A percentile compares a stretch with the other conserved stretches of the same genome.
Conservation (phyloP, 257 asterid species). For the Lavandula angustifolia region DNA sequence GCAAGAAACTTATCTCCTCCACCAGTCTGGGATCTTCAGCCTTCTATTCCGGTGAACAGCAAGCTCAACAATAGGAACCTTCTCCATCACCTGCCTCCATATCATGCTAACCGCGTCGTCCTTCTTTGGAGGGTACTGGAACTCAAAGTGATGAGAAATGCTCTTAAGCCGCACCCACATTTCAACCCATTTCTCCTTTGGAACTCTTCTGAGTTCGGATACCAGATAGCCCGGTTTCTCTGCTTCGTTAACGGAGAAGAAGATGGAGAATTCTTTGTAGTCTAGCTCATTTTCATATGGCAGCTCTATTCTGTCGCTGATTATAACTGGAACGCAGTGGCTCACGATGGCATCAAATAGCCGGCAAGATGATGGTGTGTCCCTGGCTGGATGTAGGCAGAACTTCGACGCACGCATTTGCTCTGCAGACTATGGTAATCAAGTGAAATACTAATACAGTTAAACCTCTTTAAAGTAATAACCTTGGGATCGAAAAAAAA, state of each 20-base stretch:
- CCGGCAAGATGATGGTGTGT: conserved; percentile 93
- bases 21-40: conserved; percentile 91
- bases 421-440: conserved; percentile 52
- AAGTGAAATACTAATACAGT: conserved; percentile 17
- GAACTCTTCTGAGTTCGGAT: conserved; percentile 47
- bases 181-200: conserved; percentile 61
- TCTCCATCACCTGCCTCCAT: conserved; percentile 84
- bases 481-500: no score
- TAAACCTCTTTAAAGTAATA: no score
- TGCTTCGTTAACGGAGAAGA: conserved; percentile 70
- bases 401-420: conserved; percentile 83
- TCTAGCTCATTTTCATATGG: conserved; percentile 80
- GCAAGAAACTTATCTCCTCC: conserved; percentile 59
- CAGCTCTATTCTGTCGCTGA: conserved; percentile 80
- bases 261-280: conserved; percentile 75
- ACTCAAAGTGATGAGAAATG: conserved; percentile 78
- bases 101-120: conserved; percentile 88
- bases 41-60: conserved; percentile 72
- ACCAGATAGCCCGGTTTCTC: conserved; percentile 58
- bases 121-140: conserved; percentile 71
- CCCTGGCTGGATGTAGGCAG: conserved; percentile 86
- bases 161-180: conserved; percentile 76
- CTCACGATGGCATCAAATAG: conserved; percentile 86
- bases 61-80: conserved; percentile 66
- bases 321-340: conserved; percentile 86